Evolutionary conservation across 805 yeast species (phyloP).

Genomic region (Pichia heedii): DNA sequence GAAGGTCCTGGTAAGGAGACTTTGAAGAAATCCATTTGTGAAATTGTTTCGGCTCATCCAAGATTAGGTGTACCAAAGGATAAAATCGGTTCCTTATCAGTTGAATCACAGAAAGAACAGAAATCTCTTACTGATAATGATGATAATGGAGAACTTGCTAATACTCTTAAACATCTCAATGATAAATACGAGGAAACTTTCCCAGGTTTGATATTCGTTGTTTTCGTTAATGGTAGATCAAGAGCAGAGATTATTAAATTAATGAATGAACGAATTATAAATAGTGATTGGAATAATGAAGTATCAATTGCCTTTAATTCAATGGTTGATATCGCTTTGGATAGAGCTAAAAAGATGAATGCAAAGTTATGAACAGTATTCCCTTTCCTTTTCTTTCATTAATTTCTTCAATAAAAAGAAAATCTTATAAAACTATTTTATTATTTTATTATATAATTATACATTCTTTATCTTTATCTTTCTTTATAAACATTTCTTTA

Average conservation of each 20-base stretch:
- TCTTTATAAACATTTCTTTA: too few species aligned
- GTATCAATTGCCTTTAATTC: slow-evolving; percentile 65
- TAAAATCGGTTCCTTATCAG: slow-evolving; percentile 33
- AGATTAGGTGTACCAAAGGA: slow-evolving; percentile 59
- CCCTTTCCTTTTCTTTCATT: too few species aligned
- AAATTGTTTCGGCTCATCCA: slow-evolving; percentile 87
- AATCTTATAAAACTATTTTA: too few species aligned
- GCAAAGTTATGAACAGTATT: slow-evolving; percentile 27
- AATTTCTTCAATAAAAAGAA: too few species aligned
- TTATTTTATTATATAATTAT: too few species aligned
- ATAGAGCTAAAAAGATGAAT: slow-evolving; percentile 53
- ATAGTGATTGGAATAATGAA: slow-evolving; percentile 48
- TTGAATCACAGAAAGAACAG: slow-evolving; percentile 67
- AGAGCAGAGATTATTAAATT: slow-evolving; percentile 54
- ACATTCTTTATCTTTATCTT: too few species aligned
- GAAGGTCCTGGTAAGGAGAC: not conserved
- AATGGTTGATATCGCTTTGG: slow-evolving; percentile 87
- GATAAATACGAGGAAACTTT: slow-evolving; percentile 35
- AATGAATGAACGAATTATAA: slow-evolving; percentile 50
- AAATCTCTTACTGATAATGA: slow-evolving; percentile 38
- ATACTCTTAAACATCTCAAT: slow-evolving; percentile 44
- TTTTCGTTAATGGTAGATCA: slow-evolving; percentile 79
- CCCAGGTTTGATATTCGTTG: slow-evolving; percentile 73
- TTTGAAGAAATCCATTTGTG: slow-evolving; percentile 14
- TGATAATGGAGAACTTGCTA: slow-evolving; percentile 40